Percentiles rank a stretch among this genome's conserved stretches.
Conservation (phyloP, 2,329 filamentous ascomycete genomes). For the Ophiostoma himal-ulmi region DNA sequence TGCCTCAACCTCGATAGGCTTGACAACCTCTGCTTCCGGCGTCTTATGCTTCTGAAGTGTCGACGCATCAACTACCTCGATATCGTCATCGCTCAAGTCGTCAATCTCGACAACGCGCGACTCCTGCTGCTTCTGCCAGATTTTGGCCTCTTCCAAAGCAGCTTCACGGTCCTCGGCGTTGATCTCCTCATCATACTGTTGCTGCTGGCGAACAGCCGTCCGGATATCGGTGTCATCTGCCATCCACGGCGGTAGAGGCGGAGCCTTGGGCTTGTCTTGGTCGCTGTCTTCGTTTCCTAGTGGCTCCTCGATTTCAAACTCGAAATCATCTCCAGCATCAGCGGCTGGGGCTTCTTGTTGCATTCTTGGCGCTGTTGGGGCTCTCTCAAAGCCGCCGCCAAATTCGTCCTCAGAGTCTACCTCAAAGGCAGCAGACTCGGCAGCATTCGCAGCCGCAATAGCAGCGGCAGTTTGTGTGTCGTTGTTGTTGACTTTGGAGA, state of each 20-base stretch:
- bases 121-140: conserved; percentile 38
- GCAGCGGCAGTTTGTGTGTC: conserved; percentile 7
- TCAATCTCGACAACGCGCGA: conserved; percentile 50
- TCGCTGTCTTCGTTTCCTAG: background rate
- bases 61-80: conserved; percentile 51
- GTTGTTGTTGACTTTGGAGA: background rate
- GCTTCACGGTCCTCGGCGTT: conserved; percentile 58
- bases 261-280: conserved; percentile 32
- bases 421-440: conserved; percentile 29
- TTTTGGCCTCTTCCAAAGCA: conserved; percentile 50
- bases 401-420: conserved; percentile 38
- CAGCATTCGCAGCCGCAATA: conserved; percentile 19
- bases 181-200: conserved; percentile 51
- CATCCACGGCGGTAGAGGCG: conserved; percentile 74
- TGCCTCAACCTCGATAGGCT: background rate
- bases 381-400: conserved; percentile 59
- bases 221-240: conserved; percentile 59
- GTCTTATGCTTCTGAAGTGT: conserved; percentile 28
- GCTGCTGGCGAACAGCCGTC: conserved; percentile 55
- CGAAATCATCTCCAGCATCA: conserved; percentile 29
- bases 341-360: background rate
- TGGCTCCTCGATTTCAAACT: conserved; percentile 48
- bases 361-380: conserved; percentile 27
- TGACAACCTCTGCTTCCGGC: background rate
- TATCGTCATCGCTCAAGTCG: conserved; percentile 52